phyloP scores from a whole-genome alignment of 352 stramenopile genomes.

The Pythium folliculosum region DNA sequence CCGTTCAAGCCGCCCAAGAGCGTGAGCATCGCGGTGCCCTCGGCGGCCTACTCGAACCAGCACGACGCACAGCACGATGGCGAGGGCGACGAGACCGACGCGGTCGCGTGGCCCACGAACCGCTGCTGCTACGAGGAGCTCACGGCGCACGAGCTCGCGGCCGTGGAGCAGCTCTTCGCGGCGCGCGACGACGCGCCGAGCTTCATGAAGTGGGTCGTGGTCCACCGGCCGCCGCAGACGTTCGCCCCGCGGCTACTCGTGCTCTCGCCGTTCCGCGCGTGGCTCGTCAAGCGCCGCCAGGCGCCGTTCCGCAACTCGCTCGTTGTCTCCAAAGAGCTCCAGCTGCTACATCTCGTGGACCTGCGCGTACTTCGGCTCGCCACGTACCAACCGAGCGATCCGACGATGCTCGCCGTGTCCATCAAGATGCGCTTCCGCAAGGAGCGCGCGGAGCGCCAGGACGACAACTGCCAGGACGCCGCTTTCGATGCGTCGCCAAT shows the following conservation, averaged over 20 bases:
- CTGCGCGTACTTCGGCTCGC: slow-evolving; percentile 36
- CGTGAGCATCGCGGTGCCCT: slow-evolving; percentile 22
- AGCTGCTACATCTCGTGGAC: slow-evolving; percentile 48
- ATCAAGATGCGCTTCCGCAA: slow-evolving; percentile 19
- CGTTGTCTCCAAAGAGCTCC: slow-evolving; percentile 35
- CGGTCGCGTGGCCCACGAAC: slow-evolving; percentile 58
- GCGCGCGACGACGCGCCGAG: slow-evolving; percentile 46
- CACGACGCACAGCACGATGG: background rate
- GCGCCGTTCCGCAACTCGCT: slow-evolving; percentile 45
- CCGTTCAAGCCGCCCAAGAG: slow-evolving; percentile 14
- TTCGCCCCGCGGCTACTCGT: slow-evolving; percentile 61
- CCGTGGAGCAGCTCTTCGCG: slow-evolving; percentile 54
- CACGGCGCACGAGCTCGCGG: slow-evolving; percentile 36
- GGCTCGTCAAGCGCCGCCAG: slow-evolving; percentile 46
- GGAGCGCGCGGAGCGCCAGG: background rate
- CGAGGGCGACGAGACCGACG: background rate
- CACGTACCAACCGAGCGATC: slow-evolving; percentile 9
- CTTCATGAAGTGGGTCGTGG: slow-evolving; percentile 68
- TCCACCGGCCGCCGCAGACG: slow-evolving; percentile 34
- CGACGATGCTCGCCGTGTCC: slow-evolving; percentile 5
- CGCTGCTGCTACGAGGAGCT: slow-evolving; percentile 67
- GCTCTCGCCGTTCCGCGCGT: slow-evolving; percentile 54
- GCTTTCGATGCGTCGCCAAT: background rate
- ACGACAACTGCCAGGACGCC: background rate
- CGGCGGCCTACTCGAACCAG: background rate